phyloP scores from a whole-genome alignment of 805 yeast species.

The Allodekkera sacchari region DNA sequence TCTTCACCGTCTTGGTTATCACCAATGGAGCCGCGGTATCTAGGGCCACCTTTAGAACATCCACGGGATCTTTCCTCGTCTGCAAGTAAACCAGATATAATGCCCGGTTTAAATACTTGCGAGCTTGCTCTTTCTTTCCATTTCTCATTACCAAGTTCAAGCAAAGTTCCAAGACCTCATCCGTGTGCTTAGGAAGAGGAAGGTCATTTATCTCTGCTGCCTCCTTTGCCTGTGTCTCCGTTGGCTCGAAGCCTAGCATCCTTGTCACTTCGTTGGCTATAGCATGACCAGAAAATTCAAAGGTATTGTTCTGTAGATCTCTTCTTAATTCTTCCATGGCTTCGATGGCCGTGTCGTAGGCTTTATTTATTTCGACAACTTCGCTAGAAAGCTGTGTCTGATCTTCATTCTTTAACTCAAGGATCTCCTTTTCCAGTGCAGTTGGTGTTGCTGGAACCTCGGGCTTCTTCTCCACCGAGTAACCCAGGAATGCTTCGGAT shows the following conservation, averaged over 20 bases:
- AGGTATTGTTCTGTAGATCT: conserved; percentile 19
- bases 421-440: conserved; percentile 6
- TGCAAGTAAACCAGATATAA: conserved; percentile 70
- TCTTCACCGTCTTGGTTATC: conserved; percentile 64
- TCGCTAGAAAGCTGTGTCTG: conserved; percentile 14
- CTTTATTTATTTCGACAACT: conserved; percentile 17
- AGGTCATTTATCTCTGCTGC: conserved; percentile 38
- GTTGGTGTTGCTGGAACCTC: neutral
- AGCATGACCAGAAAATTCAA: conserved; percentile 13
- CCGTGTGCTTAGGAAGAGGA: conserved; percentile 53
- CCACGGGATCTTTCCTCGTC: conserved; percentile 72
- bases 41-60: conserved; percentile 60
- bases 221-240: conserved; percentile 56
- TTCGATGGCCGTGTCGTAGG: conserved; percentile 21
- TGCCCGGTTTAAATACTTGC: conserved; percentile 64
- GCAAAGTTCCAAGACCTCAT: conserved; percentile 69
- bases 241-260: conserved; percentile 42
- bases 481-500: conserved; percentile 6
- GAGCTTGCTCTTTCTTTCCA: conserved; percentile 81
- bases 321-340: conserved; percentile 21
- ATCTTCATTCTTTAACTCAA: conserved; percentile 15
- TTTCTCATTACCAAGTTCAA: conserved; percentile 86
- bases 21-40: conserved; percentile 83
- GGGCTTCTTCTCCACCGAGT: neutral
- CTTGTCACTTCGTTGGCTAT: conserved; percentile 10